A percentile compares a stretch with the other conserved stretches of the same genome.
Conservation (phyloP, 2,329 filamentous ascomycete species). For the Myriosclerotinia curreyana region DNA sequence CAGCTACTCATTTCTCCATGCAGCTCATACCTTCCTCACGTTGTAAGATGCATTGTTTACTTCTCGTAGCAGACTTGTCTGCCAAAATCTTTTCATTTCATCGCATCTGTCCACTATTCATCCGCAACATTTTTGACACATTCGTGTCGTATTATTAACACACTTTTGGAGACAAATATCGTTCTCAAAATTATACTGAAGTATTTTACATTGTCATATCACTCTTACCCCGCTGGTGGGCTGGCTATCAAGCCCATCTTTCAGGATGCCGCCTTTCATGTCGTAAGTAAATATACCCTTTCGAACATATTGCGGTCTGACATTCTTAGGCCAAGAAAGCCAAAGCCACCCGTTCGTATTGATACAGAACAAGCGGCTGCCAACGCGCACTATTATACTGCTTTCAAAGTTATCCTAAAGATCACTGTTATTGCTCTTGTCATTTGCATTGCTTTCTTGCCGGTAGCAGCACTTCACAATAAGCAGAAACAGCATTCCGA, state of each 20-base stretch:
- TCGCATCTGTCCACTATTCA: conserved; percentile 4
- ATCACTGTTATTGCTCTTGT: conserved; percentile 6
- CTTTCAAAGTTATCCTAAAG: conserved; percentile 14
- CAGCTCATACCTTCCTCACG: conserved; percentile 13
- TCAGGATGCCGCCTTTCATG: neutral
- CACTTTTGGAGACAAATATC: conserved; percentile 17
- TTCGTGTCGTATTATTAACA: conserved; percentile 23
- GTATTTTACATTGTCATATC: conserved; percentile 9
- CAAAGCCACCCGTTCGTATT: neutral
- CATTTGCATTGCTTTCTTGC: conserved; percentile 18
- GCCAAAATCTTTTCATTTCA: neutral
- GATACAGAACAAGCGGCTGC: neutral
- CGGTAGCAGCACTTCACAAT: conserved; percentile 4
- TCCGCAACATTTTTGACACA: conserved; percentile 11
- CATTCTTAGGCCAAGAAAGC: conserved; percentile 8
- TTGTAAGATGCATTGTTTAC: neutral
- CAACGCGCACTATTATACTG: conserved; percentile 9
- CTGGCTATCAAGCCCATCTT: neutral
- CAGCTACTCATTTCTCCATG: neutral
- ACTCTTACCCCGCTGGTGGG: neutral
- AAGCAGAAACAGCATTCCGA: neutral
- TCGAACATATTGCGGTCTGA: neutral
- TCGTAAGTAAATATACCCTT: conserved; percentile 8
- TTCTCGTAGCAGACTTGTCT: neutral
- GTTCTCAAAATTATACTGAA: conserved; percentile 17